Evolutionary conservation across 176 grass and related monocot species (phyloP).

Genomic region (Zea luxurians): DNA sequence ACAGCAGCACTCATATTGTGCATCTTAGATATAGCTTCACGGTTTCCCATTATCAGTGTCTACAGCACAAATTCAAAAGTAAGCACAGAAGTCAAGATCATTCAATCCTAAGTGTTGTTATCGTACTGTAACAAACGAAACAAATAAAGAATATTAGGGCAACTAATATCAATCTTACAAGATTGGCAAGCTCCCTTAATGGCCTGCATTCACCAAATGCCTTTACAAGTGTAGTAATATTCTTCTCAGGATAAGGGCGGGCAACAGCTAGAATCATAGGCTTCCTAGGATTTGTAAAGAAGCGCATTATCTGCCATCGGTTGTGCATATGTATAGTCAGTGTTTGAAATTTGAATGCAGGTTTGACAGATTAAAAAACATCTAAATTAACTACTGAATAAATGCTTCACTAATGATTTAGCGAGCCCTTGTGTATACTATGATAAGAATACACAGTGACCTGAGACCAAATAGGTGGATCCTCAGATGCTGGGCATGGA

Average conservation of each 20-base stretch:
- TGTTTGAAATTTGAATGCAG: background rate
- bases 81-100: conserved; percentile 1
- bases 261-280: conserved; percentile 4
- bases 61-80: conserved; percentile 36
- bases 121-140: background rate
- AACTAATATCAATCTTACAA: conserved; percentile 50
- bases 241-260: background rate
- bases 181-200: conserved; percentile 59
- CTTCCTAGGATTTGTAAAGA: conserved; percentile 5
- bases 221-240: background rate
- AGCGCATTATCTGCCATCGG: background rate
- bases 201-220: background rate
- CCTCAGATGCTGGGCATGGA: background rate
- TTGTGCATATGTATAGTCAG: background rate
- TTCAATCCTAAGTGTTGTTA: background rate
- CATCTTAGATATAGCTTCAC: conserved; percentile 83
- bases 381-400: background rate
- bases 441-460: background rate
- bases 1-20: conserved; percentile 72
- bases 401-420: background rate
- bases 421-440: background rate
- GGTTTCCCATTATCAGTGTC: conserved; percentile 86
- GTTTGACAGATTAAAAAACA: background rate
- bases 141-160: conserved; percentile 21
- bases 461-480: background rate